phyloP scores from a whole-genome alignment of 306 rosid genomes.

The Quercus wislizeni region DNA sequence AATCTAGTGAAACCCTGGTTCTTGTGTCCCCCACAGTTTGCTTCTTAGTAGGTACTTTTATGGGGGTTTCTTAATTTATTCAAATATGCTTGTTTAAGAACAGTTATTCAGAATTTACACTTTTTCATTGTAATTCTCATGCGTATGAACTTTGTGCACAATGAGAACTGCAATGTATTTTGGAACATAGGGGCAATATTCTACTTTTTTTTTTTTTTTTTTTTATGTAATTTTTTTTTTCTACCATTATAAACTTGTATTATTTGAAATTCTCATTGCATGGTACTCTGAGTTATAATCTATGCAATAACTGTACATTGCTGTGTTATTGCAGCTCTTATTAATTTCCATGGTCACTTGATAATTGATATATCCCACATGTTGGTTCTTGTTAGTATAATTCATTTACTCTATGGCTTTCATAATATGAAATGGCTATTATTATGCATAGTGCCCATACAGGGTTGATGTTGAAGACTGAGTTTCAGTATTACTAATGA shows the following conservation, averaged over 20 bases:
- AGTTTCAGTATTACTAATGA: not conserved
- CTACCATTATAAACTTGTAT: slow-evolving; percentile 21
- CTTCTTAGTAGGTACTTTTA: slow-evolving; percentile 36
- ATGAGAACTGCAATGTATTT: slow-evolving; percentile 27
- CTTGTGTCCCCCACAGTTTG: slow-evolving; percentile 15
- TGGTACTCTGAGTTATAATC: slow-evolving; percentile 3
- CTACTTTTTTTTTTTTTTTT: slow-evolving; percentile 10
- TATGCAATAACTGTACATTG: not conserved
- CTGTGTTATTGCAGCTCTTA: not conserved
- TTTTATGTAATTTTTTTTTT: slow-evolving; percentile 10
- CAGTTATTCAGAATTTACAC: slow-evolving; percentile 25
- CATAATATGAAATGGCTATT: not conserved
- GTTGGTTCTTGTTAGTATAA: not conserved
- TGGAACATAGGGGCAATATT: slow-evolving; percentile 16
- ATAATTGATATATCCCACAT: not conserved
- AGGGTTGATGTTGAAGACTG: not conserved
- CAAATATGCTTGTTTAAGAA: slow-evolving; percentile 21
- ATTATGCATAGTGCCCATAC: not conserved
- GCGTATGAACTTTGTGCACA: slow-evolving; percentile 27
- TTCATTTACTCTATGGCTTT: not conserved
- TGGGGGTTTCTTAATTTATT: slow-evolving; percentile 22
- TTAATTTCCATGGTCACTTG: not conserved
- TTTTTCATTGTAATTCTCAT: slow-evolving; percentile 25
- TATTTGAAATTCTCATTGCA: slow-evolving; percentile 23
- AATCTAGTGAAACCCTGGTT: slow-evolving; percentile 1